Conservation (phyloP, 345 rosid genomes). For the Trapa incisa region DNA sequence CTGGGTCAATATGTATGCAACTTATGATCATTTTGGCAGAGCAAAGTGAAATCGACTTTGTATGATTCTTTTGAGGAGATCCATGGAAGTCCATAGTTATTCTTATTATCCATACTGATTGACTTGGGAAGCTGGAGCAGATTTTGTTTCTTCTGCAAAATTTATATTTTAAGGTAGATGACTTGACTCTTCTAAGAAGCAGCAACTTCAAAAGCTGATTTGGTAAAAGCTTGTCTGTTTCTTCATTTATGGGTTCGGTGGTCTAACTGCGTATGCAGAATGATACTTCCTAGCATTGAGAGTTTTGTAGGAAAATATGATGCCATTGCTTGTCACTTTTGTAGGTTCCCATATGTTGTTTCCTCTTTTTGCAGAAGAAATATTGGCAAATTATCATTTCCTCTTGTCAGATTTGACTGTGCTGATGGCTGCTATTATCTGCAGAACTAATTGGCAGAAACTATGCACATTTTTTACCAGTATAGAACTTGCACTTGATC, state of each 20-base stretch:
- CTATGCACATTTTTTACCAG: constrained; percentile 66
- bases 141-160: constrained; percentile 37
- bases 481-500: constrained; percentile 76
- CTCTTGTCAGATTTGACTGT: not conserved
- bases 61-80: constrained; percentile 46
- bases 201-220: no score
- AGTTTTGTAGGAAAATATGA: not conserved
- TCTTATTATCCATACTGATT: constrained; percentile 47
- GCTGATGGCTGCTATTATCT: constrained; percentile 13
- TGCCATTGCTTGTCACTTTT: not conserved
- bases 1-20: no score
- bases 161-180: constrained; percentile 30
- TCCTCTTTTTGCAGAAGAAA: constrained; percentile 72
- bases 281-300: not conserved
- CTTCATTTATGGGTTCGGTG: not conserved
- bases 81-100: constrained; percentile 64
- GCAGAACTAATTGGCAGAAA: constrained; percentile 70
- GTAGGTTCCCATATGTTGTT: constrained; percentile 67
- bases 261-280: not conserved
- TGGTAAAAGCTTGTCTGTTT: not conserved
- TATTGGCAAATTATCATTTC: constrained; percentile 26
- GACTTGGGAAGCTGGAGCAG: constrained; percentile 52
- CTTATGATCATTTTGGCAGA: not conserved
- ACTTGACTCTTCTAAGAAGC: not conserved
- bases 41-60: constrained; percentile 23